These are phyloP conservation scores for Cladobotryum protrusum DNA, from an alignment of 2,329 filamentous ascomycete species.

Conservation along the genomic window DNA sequence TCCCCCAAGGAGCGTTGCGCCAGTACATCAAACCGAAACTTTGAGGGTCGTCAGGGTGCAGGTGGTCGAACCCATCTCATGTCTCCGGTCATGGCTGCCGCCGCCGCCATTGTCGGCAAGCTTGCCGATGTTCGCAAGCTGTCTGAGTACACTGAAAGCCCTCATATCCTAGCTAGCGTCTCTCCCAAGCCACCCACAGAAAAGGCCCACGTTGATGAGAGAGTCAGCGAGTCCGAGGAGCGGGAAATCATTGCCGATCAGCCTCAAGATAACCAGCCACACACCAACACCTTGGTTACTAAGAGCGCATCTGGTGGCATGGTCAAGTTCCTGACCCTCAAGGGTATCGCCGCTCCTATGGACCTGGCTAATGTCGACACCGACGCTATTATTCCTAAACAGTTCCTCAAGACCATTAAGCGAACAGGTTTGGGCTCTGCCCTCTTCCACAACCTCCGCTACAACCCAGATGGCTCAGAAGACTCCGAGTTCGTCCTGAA, in stretches of 20 bases:
- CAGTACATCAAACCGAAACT: conserved; percentile 94
- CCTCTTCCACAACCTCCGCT: conserved; percentile 81
- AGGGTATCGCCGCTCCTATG: conserved; percentile 81
- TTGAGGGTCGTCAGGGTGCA: conserved; percentile 92
- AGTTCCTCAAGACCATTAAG: conserved; percentile 99
- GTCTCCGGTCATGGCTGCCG: conserved; percentile 95
- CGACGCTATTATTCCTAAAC: conserved; percentile 98
- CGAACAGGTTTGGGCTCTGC: conserved; percentile 85
- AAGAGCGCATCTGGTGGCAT: conserved; percentile 53
- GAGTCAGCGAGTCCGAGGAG: conserved; percentile 45
- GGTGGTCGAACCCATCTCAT: conserved; percentile 88
- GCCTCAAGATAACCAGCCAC: conserved; percentile 57
- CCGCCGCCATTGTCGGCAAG: conserved; percentile 82
- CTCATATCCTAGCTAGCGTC: conserved; percentile 53
- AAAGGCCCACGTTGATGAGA: conserved; percentile 48
- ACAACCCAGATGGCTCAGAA: conserved; percentile 64
- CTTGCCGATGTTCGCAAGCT: conserved; percentile 86
- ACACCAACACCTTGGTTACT: conserved; percentile 55
- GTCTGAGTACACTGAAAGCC: conserved; percentile 52
- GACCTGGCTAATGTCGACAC: conserved; percentile 91
- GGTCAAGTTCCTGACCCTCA: conserved; percentile 75
- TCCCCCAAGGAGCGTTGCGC: conserved; percentile 89
- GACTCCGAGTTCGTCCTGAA: conserved; percentile 85
- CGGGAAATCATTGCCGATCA: conserved; percentile 50
- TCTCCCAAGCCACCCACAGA: conserved; percentile 22